Base-by-base conservation (phyloP, 2,329 filamentous ascomycete genomes). In the Talaromyces sp. region DNA sequence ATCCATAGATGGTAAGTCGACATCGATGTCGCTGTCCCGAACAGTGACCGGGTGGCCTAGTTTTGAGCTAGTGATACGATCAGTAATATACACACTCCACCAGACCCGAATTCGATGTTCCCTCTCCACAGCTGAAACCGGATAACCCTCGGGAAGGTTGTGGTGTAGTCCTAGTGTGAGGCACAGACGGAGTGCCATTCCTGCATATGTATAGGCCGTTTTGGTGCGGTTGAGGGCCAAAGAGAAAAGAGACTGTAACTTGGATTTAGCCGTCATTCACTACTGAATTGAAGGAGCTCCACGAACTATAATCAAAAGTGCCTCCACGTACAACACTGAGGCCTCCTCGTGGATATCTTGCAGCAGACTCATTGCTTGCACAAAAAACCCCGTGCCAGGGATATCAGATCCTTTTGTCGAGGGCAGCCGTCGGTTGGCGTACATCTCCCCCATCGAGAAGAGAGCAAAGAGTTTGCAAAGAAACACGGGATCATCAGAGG, bases 371-470 rank as follows among this genome's bases (percentile, higher is more conserved):
- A 64, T 64, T 23, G 63, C 61, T 30, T 64, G 63, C 31, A 63
- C 53, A 57, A 64, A 64, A 40, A 60, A 64, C 3, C 54, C 63
- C n/a, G 63, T 63, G 10, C 63, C 63, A 31, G 63, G 63, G 42
- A 64, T 59, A 47, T 63, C 61, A 3, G 63, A 42, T 0, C 40
- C 57, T 18, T 60, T 64, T 7, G 60, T 57, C n/a, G 63, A 60
- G 27, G 59, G 50, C 33, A 62, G n/a, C 18, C 60, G 57, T 23
- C 63, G 57, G 44, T 64, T 63, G 12, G 65, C 52, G 60, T 66
- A 65, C 59, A 66, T 56, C 61, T 66, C 64, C 30, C 64, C 64
- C 59, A 66, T 64, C 12, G 64, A 64, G 40, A 66, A 62, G 14
- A 65, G 56, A n/a, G 63, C 64, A 62, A 66, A 66, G 16, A 66